Evolutionary conservation across 2,329 filamentous ascomycete genomes (phyloP).

Genomic region (Furcasterigmium sp.): DNA sequence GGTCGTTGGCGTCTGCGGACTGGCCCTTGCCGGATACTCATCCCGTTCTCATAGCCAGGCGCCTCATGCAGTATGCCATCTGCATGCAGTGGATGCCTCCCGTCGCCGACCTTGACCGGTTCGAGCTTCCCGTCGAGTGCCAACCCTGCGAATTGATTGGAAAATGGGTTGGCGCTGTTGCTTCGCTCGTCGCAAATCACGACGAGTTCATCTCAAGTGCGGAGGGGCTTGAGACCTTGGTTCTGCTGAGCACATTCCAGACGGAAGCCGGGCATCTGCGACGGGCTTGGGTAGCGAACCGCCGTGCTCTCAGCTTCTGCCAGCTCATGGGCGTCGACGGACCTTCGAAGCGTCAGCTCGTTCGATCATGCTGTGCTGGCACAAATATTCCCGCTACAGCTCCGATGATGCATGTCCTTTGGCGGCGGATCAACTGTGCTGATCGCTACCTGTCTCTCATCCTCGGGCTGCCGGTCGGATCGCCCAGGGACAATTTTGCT

Average conservation of each 20-base stretch:
- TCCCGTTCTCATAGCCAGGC: slow-evolving; percentile 39
- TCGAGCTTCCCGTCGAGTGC: slow-evolving; percentile 11
- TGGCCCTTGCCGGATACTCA: slow-evolving; percentile 26
- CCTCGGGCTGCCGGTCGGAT: slow-evolving; percentile 41
- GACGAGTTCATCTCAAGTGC: slow-evolving; percentile 44
- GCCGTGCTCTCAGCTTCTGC: slow-evolving; percentile 42
- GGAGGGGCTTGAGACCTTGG: slow-evolving; percentile 47
- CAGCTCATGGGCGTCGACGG: slow-evolving; percentile 44
- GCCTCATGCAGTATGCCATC: slow-evolving; percentile 37
- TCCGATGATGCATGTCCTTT: slow-evolving; percentile 22
- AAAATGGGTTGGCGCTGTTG: slow-evolving; percentile 23
- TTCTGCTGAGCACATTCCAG: slow-evolving; percentile 41
- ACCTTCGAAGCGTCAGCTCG: background rate
- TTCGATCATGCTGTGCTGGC: background rate
- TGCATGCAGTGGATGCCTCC: slow-evolving; percentile 40
- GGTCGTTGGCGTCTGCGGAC: slow-evolving; percentile 3
- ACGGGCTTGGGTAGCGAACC: slow-evolving; percentile 46
- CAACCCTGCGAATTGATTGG: slow-evolving; percentile 13
- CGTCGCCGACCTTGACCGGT: slow-evolving; percentile 12
- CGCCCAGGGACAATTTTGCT: slow-evolving; percentile 31
- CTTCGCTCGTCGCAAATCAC: slow-evolving; percentile 38
- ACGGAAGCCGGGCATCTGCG: slow-evolving; percentile 47
- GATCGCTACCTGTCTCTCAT: slow-evolving; percentile 47
- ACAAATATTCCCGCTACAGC: background rate
- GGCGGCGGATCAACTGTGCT: slow-evolving; percentile 41